phyloP scores from a whole-genome alignment of 495 filamentous ascomycete species.

The Tuber umbilicatum region DNA sequence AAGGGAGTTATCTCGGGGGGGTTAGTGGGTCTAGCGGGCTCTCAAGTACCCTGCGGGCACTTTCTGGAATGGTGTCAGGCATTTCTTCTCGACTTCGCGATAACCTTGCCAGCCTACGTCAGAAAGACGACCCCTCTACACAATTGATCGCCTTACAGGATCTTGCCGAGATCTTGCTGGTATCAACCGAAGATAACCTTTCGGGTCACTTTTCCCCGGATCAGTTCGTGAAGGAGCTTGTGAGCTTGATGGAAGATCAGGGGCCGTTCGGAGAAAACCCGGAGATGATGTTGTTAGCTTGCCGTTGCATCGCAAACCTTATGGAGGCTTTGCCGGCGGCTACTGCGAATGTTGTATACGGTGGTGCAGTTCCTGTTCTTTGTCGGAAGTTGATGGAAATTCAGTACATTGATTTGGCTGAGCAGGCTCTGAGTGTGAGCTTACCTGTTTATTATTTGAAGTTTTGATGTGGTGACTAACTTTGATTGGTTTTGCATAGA shows the following conservation, averaged over 20 bases:
- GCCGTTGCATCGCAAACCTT: constrained; percentile 89
- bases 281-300: constrained; percentile 96
- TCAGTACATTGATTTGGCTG: constrained; percentile 91
- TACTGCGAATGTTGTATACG: constrained; percentile 91
- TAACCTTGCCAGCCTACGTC: constrained; percentile 73
- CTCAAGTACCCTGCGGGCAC: constrained; percentile 73
- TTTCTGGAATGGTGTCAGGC: constrained; percentile 86
- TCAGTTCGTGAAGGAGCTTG: constrained; percentile 89
- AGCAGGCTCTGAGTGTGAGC: constrained; percentile 84
- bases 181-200: constrained; percentile 94
- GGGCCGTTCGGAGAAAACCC: constrained; percentile 80
- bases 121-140: constrained; percentile 79
- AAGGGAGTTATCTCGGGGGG: constrained; percentile 61
- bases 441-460: background rate
- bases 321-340: constrained; percentile 96
- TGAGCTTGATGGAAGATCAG: constrained; percentile 82
- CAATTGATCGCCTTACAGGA: constrained; percentile 91
- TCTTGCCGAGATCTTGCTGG: constrained; percentile 82
- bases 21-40: constrained; percentile 58
- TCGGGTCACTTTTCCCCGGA: constrained; percentile 94
- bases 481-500: constrained; percentile 49
- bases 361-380: constrained; percentile 85
- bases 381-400: constrained; percentile 93
- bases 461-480: constrained; percentile 13
- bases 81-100: constrained; percentile 72